Base-by-base conservation (phyloP, 352 stramenopile genomes). In the Phytopythium mirpurense region DNA sequence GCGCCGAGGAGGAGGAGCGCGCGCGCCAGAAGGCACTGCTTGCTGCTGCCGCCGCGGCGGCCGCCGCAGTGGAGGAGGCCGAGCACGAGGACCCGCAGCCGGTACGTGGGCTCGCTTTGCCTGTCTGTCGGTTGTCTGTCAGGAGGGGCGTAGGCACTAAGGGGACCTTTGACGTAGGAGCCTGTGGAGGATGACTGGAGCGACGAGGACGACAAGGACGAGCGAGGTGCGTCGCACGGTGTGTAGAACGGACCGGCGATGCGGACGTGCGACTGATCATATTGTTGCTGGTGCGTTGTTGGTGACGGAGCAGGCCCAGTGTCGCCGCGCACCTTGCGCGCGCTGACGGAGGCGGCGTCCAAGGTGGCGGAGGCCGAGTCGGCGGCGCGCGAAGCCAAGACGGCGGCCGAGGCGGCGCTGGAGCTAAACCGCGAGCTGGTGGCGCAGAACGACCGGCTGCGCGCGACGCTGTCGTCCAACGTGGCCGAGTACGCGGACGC, bases 121-220 rank as follows among this genome's bases (percentile, higher is more conserved):
- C 14, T 51, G 11, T 37, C 11, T 14, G 29, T n/a, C n/a, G n/a
- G n/a, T n/a, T n/a, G n/a, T n/a, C n/a, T n/a, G n/a, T n/a, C n/a
- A n/a, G n/a, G 21, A 31, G 21, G 51, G 5, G 41, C 16, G 2
- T 14, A 24, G 36, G 60, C 68, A 78, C 74, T 88, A 80, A 85
- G 78, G 78, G 72, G 65, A 59, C 67, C 67, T 53, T 51, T 68
- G 68, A 68, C 62, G 65, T 82, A 89, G 78, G 78, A 90, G 74
- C 76, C 76, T 76, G 76, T 90, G 63, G 76, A 90, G 70, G 74
- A 90, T 67, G 78, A 87, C 65, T 90, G 74, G 76, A 87, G 74
- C 71, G 78, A 86, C 36, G 73, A 74, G 24, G 86, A 76, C 35
- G 76, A 89, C 34, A 85, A 82, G 60, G 71, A 85, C 32, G 67